Evolutionary conservation across 2,329 filamentous ascomycete genomes (phyloP).

Genomic region (Clarireedia sp.): DNA sequence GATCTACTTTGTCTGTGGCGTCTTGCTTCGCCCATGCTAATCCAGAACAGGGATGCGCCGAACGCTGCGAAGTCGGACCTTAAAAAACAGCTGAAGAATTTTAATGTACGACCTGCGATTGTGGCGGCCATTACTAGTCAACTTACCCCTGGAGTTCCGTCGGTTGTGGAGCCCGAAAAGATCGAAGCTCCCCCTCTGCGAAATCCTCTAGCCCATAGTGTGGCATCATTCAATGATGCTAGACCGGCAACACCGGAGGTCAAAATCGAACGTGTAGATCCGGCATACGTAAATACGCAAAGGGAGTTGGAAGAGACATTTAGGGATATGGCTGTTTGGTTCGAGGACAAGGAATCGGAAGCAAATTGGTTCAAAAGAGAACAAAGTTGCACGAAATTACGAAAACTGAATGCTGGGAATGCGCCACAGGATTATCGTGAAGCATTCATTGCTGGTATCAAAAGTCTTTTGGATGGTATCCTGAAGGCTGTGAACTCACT

Average conservation of each 20-base stretch:
- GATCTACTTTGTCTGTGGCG: background rate
- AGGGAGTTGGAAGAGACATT: conserved; percentile 85
- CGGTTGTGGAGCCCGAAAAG: conserved; percentile 23
- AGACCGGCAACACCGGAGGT: conserved; percentile 56
- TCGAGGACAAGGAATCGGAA: conserved; percentile 84
- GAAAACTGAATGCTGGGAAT: conserved; percentile 76
- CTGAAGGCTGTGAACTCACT: conserved; percentile 78
- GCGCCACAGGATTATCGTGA: conserved; percentile 68
- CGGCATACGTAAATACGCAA: conserved; percentile 73
- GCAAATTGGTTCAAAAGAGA: conserved; percentile 87
- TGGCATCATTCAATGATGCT: conserved; percentile 36
- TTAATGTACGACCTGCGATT: conserved; percentile 81
- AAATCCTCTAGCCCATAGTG: conserved; percentile 42
- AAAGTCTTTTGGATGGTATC: conserved; percentile 74
- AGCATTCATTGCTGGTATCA: conserved; percentile 62
- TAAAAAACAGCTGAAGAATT: conserved; percentile 75
- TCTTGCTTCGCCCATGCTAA: conserved; percentile 8
- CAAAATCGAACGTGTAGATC: conserved; percentile 64
- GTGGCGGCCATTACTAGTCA: conserved; percentile 72
- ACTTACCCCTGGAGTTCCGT: conserved; percentile 46
- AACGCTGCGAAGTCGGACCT: conserved; percentile 80
- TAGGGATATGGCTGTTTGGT: conserved; percentile 69
- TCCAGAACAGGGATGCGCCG: conserved; percentile 55
- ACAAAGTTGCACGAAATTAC: conserved; percentile 67
- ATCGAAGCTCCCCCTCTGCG: conserved; percentile 34